These are phyloP conservation scores for Solanum rostratum DNA, from an alignment of 257 asterid species.

Conservation along the genomic window DNA sequence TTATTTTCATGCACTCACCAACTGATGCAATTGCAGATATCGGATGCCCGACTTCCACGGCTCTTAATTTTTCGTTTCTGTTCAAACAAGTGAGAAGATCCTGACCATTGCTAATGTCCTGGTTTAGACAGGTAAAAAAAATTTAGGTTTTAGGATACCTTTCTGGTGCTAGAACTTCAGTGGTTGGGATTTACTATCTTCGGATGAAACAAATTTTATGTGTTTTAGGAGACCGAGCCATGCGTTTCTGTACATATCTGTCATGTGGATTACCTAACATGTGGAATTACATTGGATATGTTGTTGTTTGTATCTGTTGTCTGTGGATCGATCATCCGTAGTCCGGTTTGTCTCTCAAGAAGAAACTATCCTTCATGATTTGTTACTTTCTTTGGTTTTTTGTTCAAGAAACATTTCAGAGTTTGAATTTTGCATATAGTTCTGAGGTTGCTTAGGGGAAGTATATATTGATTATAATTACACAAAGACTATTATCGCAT, in stretches of 20 bases:
- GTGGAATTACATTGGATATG: neutral
- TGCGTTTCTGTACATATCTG: neutral
- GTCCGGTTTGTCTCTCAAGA: neutral
- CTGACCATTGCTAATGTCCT: neutral
- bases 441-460: neutral
- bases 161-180: neutral
- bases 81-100: neutral
- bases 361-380: neutral
- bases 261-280: neutral
- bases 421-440: neutral
- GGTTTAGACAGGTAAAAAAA: neutral
- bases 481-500: neutral
- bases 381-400: neutral
- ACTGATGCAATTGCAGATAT: neutral
- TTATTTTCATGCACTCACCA: neutral
- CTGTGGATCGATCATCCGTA: neutral
- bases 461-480: neutral
- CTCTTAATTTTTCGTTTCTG: neutral
- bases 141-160: neutral
- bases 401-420: neutral
- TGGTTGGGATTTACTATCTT: neutral
- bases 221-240: neutral
- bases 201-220: neutral
- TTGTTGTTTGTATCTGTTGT: neutral
- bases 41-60: neutral